Evolutionary conservation across 176 grass and related monocot genomes (phyloP).

Genomic region (Oryza longistaminata): DNA sequence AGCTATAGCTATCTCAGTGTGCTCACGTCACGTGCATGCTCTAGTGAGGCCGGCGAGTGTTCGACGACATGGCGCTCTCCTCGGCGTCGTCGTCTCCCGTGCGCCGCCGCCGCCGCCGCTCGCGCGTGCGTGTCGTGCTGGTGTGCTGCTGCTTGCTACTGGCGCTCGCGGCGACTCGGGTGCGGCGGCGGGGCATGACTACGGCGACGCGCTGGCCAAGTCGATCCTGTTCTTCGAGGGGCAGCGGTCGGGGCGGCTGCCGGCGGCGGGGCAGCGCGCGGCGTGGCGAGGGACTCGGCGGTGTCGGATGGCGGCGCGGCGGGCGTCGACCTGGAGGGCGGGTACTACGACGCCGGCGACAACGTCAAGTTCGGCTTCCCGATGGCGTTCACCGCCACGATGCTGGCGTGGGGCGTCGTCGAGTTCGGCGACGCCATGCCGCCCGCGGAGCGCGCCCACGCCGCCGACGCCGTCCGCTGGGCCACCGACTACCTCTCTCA

Average conservation of each 20-base stretch:
- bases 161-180: no score
- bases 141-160: not conserved
- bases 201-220: constrained; percentile 42
- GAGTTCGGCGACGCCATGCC: constrained; percentile 86
- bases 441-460: constrained; percentile 50
- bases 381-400: constrained; percentile 92
- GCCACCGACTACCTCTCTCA: constrained; percentile 89
- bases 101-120: not conserved
- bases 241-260: constrained; percentile 53
- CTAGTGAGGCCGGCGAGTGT: not conserved
- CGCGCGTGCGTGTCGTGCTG: not conserved
- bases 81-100: not conserved
- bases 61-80: constrained; percentile 32
- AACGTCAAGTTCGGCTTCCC: constrained; percentile 98
- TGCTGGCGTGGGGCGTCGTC: constrained; percentile 84
- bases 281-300: constrained; percentile 72
- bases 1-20: not conserved
- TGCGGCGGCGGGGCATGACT: constrained; percentile 40
- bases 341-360: constrained; percentile 94
- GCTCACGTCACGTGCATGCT: constrained; percentile 29
- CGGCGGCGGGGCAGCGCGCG: constrained; percentile 45
- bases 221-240: constrained; percentile 64
- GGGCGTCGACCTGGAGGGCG: constrained; percentile 72
- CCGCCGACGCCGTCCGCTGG: constrained; percentile 67
- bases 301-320: constrained; percentile 59